Conservation (phyloP, 2,329 filamentous ascomycete genomes). For the Ceratocystis huliohia region DNA sequence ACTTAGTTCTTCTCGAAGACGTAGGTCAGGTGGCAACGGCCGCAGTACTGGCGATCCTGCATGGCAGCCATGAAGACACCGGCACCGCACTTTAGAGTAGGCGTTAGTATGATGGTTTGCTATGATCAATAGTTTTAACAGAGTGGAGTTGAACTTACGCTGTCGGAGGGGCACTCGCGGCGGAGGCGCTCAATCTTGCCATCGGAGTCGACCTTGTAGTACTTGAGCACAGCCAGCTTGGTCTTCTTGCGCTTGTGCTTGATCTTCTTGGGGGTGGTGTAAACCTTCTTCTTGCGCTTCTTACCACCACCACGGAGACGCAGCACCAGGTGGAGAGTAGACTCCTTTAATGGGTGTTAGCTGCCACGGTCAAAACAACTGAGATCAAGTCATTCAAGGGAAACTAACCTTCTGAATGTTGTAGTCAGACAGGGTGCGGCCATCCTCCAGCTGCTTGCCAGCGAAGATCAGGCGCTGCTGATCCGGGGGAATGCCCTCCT, state of each 20-base stretch:
- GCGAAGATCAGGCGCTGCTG: constrained; percentile 99
- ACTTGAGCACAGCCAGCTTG: constrained; percentile 99
- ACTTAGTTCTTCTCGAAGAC: constrained; percentile 56
- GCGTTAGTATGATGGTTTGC: constrained; percentile 23
- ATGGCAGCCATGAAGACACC: constrained; percentile 99
- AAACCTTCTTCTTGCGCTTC: constrained; percentile 99
- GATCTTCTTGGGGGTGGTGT: constrained; percentile 99
- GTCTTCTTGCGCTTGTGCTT: constrained; percentile 99
- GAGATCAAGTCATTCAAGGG: not conserved
- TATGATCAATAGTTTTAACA: constrained; percentile 24
- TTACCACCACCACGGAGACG: constrained; percentile 97
- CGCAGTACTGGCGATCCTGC: constrained; percentile 98
- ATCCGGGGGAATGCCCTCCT: constrained; percentile 98
- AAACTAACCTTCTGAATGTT: constrained; percentile 96
- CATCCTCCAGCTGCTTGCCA: constrained; percentile 99
- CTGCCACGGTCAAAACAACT: not conserved
- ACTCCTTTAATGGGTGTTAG: constrained; percentile 28
- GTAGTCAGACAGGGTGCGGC: constrained; percentile 98
- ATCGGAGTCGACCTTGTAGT: constrained; percentile 99
- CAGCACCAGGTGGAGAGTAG: constrained; percentile 93
- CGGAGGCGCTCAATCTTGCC: constrained; percentile 99
- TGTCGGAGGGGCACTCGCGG: constrained; percentile 88
- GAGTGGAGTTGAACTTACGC: constrained; percentile 44
- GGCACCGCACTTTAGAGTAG: constrained; percentile 65
- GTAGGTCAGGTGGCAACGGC: constrained; percentile 60